Conservation (phyloP, 2,329 filamentous ascomycete genomes). For the Epicoccum sorghinum region DNA sequence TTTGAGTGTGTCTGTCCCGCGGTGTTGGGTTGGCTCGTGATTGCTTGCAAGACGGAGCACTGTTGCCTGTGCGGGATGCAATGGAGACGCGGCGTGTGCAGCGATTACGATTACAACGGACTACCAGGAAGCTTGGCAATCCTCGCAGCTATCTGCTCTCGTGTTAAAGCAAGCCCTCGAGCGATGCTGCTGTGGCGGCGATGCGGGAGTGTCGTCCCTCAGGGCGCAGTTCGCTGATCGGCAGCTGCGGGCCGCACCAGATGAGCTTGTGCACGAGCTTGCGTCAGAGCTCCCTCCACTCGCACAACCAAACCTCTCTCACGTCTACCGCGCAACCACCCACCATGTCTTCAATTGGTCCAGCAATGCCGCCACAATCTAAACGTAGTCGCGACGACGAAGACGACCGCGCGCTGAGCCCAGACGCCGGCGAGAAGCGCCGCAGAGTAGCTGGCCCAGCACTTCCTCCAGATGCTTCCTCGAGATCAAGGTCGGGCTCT, state of each 20-base stretch:
- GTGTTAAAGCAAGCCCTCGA: neutral
- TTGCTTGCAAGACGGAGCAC: neutral
- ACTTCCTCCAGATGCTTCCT: slow-evolving; percentile 48
- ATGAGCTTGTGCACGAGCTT: slow-evolving; percentile 12
- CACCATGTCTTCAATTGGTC: slow-evolving; percentile 69
- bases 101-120: neutral
- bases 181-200: slow-evolving; percentile 12
- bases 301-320: neutral
- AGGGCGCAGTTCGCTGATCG: slow-evolving; percentile 12
- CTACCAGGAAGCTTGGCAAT: neutral
- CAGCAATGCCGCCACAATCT: slow-evolving; percentile 70
- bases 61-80: neutral
- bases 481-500: slow-evolving; percentile 32
- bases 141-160: neutral
- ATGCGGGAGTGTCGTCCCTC: slow-evolving; percentile 11
- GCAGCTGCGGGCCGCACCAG: slow-evolving; percentile 23
- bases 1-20: neutral
- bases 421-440: slow-evolving; percentile 56
- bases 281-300: neutral
- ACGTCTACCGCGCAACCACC: neutral
- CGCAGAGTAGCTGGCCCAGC: slow-evolving; percentile 62
- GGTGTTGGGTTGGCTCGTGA: neutral
- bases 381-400: slow-evolving; percentile 58
- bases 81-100: neutral
- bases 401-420: slow-evolving; percentile 47